Conservation (phyloP, 257 asterid genomes). For the Petunia axillaris region DNA sequence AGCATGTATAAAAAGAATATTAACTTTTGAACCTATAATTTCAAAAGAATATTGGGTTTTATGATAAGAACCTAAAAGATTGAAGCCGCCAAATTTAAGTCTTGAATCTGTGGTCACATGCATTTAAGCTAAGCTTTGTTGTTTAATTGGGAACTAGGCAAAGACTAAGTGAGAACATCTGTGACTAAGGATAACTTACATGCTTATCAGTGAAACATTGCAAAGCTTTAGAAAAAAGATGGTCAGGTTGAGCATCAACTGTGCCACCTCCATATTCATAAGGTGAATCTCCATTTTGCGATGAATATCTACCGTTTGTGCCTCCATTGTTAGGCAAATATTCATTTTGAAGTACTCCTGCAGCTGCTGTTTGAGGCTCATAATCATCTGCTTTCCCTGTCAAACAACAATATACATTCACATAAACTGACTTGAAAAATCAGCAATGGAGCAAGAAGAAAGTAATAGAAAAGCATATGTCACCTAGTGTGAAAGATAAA, state of each 20-base stretch:
- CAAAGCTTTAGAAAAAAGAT: conserved; percentile 59
- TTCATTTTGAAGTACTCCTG: conserved; percentile 56
- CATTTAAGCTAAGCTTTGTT: neutral
- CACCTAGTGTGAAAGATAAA: conserved; percentile 47
- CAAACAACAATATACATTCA: conserved; percentile 22
- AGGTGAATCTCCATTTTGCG: conserved; percentile 23
- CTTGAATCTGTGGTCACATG: neutral
- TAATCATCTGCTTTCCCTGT: conserved; percentile 53
- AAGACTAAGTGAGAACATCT: neutral
- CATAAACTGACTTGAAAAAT: neutral
- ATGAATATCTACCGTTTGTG: conserved; percentile 48
- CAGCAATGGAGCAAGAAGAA: neutral
- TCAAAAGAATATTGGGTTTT: too few relatives aligned
- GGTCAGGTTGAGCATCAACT: conserved; percentile 38
- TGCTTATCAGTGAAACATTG: conserved; percentile 59
- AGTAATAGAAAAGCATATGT: conserved; percentile 23
- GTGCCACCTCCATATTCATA: conserved; percentile 26
- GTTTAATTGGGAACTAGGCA: neutral
- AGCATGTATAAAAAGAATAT: neutral
- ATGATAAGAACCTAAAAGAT: too few relatives aligned
- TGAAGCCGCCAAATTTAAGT: too few relatives aligned
- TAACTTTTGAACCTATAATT: too few relatives aligned
- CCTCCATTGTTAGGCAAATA: conserved; percentile 50
- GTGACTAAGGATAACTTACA: conserved; percentile 37
- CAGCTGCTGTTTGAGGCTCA: conserved; percentile 60